phyloP scores from a whole-genome alignment of 1,284 basidiomycete genomes.

The Marasmius tenuissimus region DNA sequence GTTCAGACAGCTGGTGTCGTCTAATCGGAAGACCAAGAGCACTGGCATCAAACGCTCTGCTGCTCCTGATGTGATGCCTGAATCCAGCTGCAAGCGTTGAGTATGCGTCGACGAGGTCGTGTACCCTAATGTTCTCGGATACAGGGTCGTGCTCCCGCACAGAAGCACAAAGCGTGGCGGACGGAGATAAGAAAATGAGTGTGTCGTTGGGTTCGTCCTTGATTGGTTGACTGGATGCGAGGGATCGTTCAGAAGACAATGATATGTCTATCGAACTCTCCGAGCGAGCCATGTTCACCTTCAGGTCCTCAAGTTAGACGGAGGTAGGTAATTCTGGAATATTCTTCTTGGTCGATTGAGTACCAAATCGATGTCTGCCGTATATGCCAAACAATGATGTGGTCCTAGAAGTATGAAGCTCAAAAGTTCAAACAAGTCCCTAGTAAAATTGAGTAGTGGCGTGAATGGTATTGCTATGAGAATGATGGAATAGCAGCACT shows the following conservation, averaged over 20 bases:
- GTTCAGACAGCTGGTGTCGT: slow-evolving; percentile 25
- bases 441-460: not conserved
- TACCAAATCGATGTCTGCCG: not conserved
- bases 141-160: slow-evolving; percentile 30
- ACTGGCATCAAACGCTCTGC: slow-evolving; percentile 7
- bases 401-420: not conserved
- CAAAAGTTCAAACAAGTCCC: not conserved
- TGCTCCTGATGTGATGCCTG: slow-evolving; percentile 25
- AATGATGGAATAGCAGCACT: not conserved
- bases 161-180: slow-evolving; percentile 48
- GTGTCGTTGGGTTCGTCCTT: slow-evolving; percentile 15
- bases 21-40: slow-evolving; percentile 33
- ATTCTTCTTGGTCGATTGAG: not conserved
- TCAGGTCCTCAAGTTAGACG: not conserved
- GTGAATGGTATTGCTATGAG: too few relatives aligned
- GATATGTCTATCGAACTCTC: not conserved
- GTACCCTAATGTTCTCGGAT: slow-evolving; percentile 34
- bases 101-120: slow-evolving; percentile 62
- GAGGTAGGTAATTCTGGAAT: not conserved
- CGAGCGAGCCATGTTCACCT: not conserved
- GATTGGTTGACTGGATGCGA: slow-evolving; percentile 20
- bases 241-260: slow-evolving; percentile 6
- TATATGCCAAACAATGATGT: not conserved
- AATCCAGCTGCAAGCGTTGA: slow-evolving; percentile 45
- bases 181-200: slow-evolving; percentile 39